Evolutionary conservation across 2,329 filamentous ascomycete species (phyloP).

Genomic region (Verticillium albo-atrum): DNA sequence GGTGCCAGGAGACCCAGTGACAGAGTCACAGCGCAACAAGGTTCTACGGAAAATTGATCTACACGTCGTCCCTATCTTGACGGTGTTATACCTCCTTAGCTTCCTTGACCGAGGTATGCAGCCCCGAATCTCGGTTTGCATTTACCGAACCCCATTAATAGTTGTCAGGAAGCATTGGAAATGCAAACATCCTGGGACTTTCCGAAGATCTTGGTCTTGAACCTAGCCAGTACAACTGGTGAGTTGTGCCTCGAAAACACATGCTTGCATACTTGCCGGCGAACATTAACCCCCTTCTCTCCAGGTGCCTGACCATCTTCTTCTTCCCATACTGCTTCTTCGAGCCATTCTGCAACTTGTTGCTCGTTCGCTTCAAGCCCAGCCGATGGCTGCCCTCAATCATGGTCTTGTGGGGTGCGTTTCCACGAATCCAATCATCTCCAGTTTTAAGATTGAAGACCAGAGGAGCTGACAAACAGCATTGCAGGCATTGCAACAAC

Average conservation of each 20-base stretch:
- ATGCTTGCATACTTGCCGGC: too few species aligned
- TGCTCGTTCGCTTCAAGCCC: constrained; percentile 6
- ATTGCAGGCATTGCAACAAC: constrained; percentile 39
- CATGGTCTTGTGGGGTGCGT: constrained; percentile 6
- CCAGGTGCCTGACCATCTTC: constrained; percentile 50
- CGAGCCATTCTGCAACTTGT: constrained; percentile 25
- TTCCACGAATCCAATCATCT: too few species aligned
- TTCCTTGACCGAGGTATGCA: constrained; percentile 45
- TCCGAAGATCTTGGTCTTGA: constrained; percentile 41
- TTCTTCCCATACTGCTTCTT: constrained; percentile 49
- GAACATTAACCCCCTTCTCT: too few species aligned
- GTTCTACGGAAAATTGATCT: constrained; percentile 24
- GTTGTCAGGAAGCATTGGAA: constrained; percentile 32
- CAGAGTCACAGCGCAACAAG: background rate
- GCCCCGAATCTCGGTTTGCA: too few species aligned
- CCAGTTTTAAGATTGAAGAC: too few species aligned
- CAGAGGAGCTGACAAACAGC: constrained; percentile 28
- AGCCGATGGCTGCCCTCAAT: background rate
- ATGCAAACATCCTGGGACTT: constrained; percentile 44
- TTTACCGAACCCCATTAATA: too few species aligned
- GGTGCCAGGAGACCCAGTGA: too few species aligned
- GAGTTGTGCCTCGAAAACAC: too few species aligned
- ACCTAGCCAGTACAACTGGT: constrained; percentile 51
- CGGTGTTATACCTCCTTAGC: constrained; percentile 49
- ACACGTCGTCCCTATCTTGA: constrained; percentile 41